Base-by-base conservation (phyloP, 805 yeast genomes). In the Saccharomycopsis schoenii region DNA sequence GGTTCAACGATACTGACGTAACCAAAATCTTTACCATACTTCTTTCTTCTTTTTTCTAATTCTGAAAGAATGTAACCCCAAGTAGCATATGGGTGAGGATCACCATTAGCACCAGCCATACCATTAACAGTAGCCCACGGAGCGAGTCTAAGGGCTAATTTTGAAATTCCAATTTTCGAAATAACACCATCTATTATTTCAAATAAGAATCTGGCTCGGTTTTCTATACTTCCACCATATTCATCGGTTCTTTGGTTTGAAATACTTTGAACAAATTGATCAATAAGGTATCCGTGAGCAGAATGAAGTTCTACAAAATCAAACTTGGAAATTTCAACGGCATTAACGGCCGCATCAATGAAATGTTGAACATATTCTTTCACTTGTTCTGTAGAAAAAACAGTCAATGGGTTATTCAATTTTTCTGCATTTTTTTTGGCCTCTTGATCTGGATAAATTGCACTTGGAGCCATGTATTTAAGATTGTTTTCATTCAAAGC, bases 221-320 rank as follows among this genome's bases (percentile, higher is more conserved):
- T 83, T 67, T 83, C 87, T 59, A 83, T 73, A 1, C 80, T 72
- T 5, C 88, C 88, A 55, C 89, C 89, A 65, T 83, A 85, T 64
- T 78, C 74, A 67, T 85, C 90, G 0, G 80, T 79, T 68, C 90
- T 77, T 61, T 73, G 69, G 70, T 86, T 84, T 36, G 80, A n/a
- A n/a, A n/a, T n/a, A n/a, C n/a, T n/a, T n/a, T n/a, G n/a, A n/a
- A n/a, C n/a, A n/a, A n/a, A n/a, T 66, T 77, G 75, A 66, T 76
- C 73, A 41, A 80, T 62, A 57, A 85, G 69, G 66, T 81, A 83
- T 1, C 89, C 89, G 68, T 84, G 83, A 15, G 87, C 87, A 36
- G 75, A 79, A 67, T 85, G 89, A 58, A 85, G 73, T 67, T 84
- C 89, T 55, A 85, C 75, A 57, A 81, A 81, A 68, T 85, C 88